These are phyloP conservation scores for Pezicula neosporulosa DNA, from an alignment of 2,329 filamentous ascomycete species.

Conservation along the genomic window DNA sequence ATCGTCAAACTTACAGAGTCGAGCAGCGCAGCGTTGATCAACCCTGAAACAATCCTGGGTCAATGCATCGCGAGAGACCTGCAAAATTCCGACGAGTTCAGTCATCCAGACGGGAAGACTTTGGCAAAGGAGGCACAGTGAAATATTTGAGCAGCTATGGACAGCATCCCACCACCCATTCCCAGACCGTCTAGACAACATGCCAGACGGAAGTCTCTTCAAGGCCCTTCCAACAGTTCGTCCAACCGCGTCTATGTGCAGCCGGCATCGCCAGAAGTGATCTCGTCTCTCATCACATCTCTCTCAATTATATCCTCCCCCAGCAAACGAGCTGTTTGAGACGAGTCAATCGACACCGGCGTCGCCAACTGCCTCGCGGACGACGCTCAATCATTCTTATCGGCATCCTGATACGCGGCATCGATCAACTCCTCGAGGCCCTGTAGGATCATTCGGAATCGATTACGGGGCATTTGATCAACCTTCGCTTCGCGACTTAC, in stretches of 20 bases:
- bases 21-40: conserved; percentile 8
- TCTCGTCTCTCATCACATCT: conserved; percentile 66
- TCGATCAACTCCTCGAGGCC: conserved; percentile 18
- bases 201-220: conserved; percentile 24
- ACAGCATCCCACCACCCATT: conserved; percentile 21
- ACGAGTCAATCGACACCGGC: conserved; percentile 32
- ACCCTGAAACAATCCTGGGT: conserved; percentile 19
- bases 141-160: conserved; percentile 19
- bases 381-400: conserved; percentile 16
- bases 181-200: conserved; percentile 23
- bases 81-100: conserved; percentile 3
- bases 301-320: conserved; percentile 63
- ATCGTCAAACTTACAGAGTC: conserved; percentile 17
- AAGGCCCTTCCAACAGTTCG: conserved; percentile 21
- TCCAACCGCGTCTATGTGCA: conserved; percentile 27
- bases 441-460: conserved; percentile 56
- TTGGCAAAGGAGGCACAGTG: conserved; percentile 9
- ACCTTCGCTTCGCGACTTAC: conserved; percentile 44
- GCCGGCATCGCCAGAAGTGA: conserved; percentile 59
- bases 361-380: conserved; percentile 33
- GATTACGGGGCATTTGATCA: conserved; percentile 67
- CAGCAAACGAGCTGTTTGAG: conserved; percentile 69
- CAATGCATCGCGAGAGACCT: conserved; percentile 22
- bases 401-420: conserved; percentile 14
- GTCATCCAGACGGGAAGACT: conserved; percentile 5